Conservation (phyloP, 2,329 filamentous ascomycete genomes). For the Lanzia echinophila region DNA sequence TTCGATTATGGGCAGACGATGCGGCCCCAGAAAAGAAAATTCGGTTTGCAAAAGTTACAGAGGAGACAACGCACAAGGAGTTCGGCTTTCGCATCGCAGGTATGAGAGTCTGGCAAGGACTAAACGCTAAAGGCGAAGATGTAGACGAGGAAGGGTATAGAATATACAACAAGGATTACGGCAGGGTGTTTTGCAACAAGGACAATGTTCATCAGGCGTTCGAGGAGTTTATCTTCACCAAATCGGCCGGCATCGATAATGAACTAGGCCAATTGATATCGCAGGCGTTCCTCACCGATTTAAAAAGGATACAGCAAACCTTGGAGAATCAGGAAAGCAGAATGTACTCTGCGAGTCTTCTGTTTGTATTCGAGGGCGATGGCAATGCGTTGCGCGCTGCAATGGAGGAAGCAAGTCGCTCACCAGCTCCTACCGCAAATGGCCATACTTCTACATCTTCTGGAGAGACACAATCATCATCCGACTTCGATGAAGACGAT, state of each 20-base stretch:
- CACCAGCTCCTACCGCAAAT: conserved; percentile 21
- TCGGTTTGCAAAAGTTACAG: conserved; percentile 53
- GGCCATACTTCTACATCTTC: conserved; percentile 28
- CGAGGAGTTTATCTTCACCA: conserved; percentile 51
- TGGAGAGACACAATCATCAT: conserved; percentile 3
- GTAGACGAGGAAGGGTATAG: conserved; percentile 47
- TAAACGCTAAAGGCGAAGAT: conserved; percentile 46
- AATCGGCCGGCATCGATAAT: conserved; percentile 50
- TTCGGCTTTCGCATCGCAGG: conserved; percentile 59
- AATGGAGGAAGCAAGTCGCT: conserved; percentile 31
- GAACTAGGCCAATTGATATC: conserved; percentile 51
- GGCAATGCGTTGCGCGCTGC: conserved; percentile 42
- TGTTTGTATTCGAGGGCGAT: conserved; percentile 60
- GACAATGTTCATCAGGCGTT: conserved; percentile 50
- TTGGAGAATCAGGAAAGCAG: conserved; percentile 51
- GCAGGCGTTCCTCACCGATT: conserved; percentile 45
- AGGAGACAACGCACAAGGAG: conserved; percentile 52
- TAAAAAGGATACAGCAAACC: conserved; percentile 46
- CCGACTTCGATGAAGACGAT: conserved; percentile 42
- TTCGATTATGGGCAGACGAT: conserved; percentile 76
- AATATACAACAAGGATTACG: conserved; percentile 59
- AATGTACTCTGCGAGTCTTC: conserved; percentile 51
- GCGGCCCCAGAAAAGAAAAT: conserved; percentile 52
- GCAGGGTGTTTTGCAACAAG: conserved; percentile 45
- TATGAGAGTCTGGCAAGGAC: conserved; percentile 57